A percentile compares a stretch with the other conserved stretches of the same genome.
These are phyloP conservation scores for Nannochloropsis gaditana DNA, from an alignment of 108 stramenopile species.

Conservation along the genomic window DNA sequence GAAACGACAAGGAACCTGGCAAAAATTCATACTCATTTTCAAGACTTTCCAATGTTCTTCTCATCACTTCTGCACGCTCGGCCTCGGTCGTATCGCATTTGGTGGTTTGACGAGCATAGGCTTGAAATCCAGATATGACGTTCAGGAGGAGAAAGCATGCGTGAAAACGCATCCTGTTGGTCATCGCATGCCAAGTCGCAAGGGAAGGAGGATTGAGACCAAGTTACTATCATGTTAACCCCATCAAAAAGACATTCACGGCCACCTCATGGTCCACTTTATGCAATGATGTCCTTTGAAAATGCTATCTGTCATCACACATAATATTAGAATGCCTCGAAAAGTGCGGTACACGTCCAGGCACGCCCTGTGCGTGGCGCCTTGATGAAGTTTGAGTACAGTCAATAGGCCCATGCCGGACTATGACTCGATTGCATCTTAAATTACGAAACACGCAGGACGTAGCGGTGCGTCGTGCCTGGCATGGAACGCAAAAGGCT, in stretches of 20 bases:
- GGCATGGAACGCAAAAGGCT: no score
- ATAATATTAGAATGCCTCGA: no score
- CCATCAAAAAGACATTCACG: background rate
- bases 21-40: background rate
- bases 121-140: background rate
- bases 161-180: background rate
- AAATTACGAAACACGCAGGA: no score
- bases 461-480: no score
- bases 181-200: background rate
- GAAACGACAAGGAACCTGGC: background rate
- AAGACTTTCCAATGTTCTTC: background rate
- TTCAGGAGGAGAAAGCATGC: background rate
- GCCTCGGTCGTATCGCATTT: slow-evolving; percentile 19
- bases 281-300: no score
- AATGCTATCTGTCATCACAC: no score
- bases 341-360: no score
- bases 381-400: no score
- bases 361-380: no score
- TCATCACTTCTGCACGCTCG: background rate
- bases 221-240: background rate
- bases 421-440: no score
- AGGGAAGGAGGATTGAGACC: background rate
- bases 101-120: background rate
- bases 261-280: no score
- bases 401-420: no score